Conservation (phyloP, 2,329 filamentous ascomycete genomes). For the Juglanconis juglandina region DNA sequence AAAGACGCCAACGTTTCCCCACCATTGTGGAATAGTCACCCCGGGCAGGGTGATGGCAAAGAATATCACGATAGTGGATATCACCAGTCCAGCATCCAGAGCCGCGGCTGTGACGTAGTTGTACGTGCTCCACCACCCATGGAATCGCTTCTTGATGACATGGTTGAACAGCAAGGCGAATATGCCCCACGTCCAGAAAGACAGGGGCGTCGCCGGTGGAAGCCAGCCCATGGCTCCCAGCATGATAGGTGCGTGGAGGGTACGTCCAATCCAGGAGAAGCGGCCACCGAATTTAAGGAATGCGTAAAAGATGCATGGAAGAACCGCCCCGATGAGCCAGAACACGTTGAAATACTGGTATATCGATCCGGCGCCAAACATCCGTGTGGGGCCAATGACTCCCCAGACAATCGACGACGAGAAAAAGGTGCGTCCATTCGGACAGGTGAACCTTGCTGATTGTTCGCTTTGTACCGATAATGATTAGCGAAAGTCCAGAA, state of each 20-base stretch:
- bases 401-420: slow-evolving; percentile 56
- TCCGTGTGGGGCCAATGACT: slow-evolving; percentile 52
- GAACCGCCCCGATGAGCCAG: slow-evolving; percentile 47
- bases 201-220: slow-evolving; percentile 58
- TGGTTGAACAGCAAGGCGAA: slow-evolving; percentile 58
- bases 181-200: slow-evolving; percentile 56
- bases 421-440: slow-evolving; percentile 44
- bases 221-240: slow-evolving; percentile 52
- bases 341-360: slow-evolving; percentile 51
- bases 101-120: slow-evolving; percentile 40
- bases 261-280: slow-evolving; percentile 35
- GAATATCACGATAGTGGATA: slow-evolving; percentile 36
- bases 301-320: slow-evolving; percentile 48
- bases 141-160: slow-evolving; percentile 47
- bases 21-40: slow-evolving; percentile 38
- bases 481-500: slow-evolving; percentile 29
- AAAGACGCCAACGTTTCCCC: slow-evolving; percentile 49
- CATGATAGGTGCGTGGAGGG: slow-evolving; percentile 55
- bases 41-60: slow-evolving; percentile 35
- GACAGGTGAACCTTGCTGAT: slow-evolving; percentile 41
- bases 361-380: slow-evolving; percentile 51
- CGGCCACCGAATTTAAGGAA: slow-evolving; percentile 26
- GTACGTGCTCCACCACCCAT: slow-evolving; percentile 59
- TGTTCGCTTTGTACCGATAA: slow-evolving; percentile 34
- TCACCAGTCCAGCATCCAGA: slow-evolving; percentile 36